Conservation (phyloP, 106 monocot species). For the Acorus gramineus region DNA sequence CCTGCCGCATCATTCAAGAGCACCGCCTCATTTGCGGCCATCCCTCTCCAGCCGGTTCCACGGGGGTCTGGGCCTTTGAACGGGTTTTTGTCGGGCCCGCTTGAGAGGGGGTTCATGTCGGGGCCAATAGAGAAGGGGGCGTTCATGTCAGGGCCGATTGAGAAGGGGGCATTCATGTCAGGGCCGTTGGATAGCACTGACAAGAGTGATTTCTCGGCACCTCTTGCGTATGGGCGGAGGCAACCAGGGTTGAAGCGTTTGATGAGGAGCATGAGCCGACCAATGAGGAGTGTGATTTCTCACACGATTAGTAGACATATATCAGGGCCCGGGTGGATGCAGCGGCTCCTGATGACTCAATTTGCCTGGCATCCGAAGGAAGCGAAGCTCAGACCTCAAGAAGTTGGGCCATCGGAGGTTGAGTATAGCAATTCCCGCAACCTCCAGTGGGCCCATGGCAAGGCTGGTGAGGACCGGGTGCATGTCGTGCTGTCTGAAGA, state of each 20-base stretch:
- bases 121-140: slow-evolving; percentile 69
- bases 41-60: slow-evolving; percentile 87
- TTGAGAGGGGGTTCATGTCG: slow-evolving; percentile 84
- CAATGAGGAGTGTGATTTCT: slow-evolving; percentile 59
- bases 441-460: slow-evolving; percentile 98
- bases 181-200: slow-evolving; percentile 66
- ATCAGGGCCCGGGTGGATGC: slow-evolving; percentile 43
- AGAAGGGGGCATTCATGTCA: slow-evolving; percentile 60
- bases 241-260: slow-evolving; percentile 38
- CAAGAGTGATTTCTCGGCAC: slow-evolving; percentile 76
- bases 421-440: slow-evolving; percentile 59
- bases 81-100: slow-evolving; percentile 89
- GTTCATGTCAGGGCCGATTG: slow-evolving; percentile 60
- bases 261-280: slow-evolving; percentile 61
- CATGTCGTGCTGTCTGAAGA: slow-evolving; percentile 98
- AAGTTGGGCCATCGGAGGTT: slow-evolving; percentile 53
- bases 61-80: slow-evolving; percentile 85
- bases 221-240: slow-evolving; percentile 40
- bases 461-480: slow-evolving; percentile 93
- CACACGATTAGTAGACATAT: slow-evolving; percentile 29
- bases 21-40: slow-evolving; percentile 83
- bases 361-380: slow-evolving; percentile 49
- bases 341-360: slow-evolving; percentile 43
- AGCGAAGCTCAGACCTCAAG: slow-evolving; percentile 32
- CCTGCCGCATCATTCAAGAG: slow-evolving; percentile 93